phyloP scores from a whole-genome alignment of 148 eudicot species.

The Beta vulgaris region DNA sequence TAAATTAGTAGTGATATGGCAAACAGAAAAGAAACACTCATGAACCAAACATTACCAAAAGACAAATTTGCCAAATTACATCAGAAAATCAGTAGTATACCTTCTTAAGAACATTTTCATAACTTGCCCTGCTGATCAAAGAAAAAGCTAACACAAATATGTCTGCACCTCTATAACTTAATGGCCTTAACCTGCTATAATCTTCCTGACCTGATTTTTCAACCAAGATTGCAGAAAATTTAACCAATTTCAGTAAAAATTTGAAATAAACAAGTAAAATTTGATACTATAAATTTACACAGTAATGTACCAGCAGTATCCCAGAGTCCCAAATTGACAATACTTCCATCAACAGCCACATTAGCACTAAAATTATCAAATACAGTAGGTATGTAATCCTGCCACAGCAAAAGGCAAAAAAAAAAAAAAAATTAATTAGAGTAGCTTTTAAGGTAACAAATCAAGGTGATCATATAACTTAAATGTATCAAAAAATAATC shows the following conservation, averaged over 20 bases:
- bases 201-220: conserved; percentile 76
- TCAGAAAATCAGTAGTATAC: conserved; percentile 36
- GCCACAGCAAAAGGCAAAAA: conserved; percentile 23
- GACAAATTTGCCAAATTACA: background rate
- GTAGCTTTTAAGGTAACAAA: background rate
- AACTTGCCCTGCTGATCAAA: conserved; percentile 86
- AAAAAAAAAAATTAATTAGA: background rate
- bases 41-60: background rate
- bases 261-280: background rate
- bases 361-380: conserved; percentile 85
- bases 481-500: background rate
- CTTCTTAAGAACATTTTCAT: conserved; percentile 97
- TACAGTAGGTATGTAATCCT: conserved; percentile 80
- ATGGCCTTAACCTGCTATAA: conserved; percentile 90
- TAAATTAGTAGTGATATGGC: background rate
- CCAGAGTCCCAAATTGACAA: conserved; percentile 92
- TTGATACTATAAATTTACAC: background rate
- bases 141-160: conserved; percentile 90
- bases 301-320: conserved; percentile 76
- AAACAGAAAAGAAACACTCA: background rate
- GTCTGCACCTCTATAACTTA: conserved; percentile 95
- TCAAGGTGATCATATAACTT: background rate
- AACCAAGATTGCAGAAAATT: conserved; percentile 9
- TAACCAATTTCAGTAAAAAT: background rate
- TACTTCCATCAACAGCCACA: conserved; percentile 77